These are phyloP conservation scores for Diaporthe longicolla DNA, from an alignment of 2,329 filamentous ascomycete genomes.

Conservation along the genomic window DNA sequence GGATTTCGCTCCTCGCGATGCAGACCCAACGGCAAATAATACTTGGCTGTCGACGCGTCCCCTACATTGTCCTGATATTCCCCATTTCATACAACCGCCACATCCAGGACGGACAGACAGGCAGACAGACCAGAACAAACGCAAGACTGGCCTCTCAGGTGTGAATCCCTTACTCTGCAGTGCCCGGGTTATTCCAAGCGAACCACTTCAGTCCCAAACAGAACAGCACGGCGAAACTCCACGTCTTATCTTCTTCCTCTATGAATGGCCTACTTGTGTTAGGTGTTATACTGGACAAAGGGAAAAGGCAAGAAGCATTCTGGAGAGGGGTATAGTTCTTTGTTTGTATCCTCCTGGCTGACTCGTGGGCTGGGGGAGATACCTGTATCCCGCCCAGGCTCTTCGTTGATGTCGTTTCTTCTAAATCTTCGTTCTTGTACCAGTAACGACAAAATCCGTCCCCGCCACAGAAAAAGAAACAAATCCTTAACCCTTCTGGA, in stretches of 20 bases:
- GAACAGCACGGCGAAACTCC: constrained; percentile 21
- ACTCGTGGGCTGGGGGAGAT: constrained; percentile 29
- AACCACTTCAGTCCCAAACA: constrained; percentile 34
- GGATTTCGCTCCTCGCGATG: constrained; percentile 36
- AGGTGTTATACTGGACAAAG: constrained; percentile 40
- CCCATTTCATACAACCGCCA: neutral
- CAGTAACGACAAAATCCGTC: constrained; percentile 17
- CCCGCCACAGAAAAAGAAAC: neutral
- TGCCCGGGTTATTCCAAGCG: constrained; percentile 34
- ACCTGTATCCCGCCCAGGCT: constrained; percentile 35
- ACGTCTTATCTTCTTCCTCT: constrained; percentile 33
- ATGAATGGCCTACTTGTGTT: constrained; percentile 34
- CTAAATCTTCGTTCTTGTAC: constrained; percentile 25
- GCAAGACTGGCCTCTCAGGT: constrained; percentile 8
- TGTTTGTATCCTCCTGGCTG: constrained; percentile 38
- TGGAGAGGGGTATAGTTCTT: constrained; percentile 39
- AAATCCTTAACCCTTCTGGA: constrained; percentile 67
- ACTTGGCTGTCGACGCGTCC: constrained; percentile 12
- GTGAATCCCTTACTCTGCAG: constrained; percentile 7
- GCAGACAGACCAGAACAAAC: neutral
- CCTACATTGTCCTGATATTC: neutral
- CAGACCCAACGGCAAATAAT: constrained; percentile 28
- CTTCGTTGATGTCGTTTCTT: constrained; percentile 31
- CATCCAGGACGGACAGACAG: constrained; percentile 19
- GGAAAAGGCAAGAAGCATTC: constrained; percentile 37